Evolutionary conservation across 2,329 filamentous ascomycete species (phyloP), one percentile per base, ranked within the genome.

Genomic region (Colletotrichum gigasporum): DNA sequence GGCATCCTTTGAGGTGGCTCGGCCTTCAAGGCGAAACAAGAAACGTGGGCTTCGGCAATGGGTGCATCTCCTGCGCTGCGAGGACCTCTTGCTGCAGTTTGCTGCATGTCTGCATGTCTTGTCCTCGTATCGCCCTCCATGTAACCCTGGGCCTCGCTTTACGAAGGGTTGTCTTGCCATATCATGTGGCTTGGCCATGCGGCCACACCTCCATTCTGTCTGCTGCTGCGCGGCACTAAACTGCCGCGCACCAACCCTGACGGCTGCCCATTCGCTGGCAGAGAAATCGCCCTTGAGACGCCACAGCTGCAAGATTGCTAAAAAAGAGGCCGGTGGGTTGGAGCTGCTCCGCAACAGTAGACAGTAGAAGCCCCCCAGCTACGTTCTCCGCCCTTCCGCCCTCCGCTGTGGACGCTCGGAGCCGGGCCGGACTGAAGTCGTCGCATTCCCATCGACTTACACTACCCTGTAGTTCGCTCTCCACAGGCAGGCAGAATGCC

Each of bases 111-210:
- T 50, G 48, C 56, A 64, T 50, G 61, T 61, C 34, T 55, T 22
- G 61, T 42, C 48, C 61, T 64, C 61, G 61, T 64, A 64, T 64
- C 56, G 32, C 42, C 22, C 20, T 64, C 56, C 48, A 54, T 54
- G 56, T 48, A 54, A 59, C 55, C 60, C 48, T 52, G 32, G 30
- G 51, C 41, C 45, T 28, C 34, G 28, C 22, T 60, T 61, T 44
- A 64, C 61, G 34, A 61, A 61, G 60, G 45, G 18, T 16, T 47
- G 45, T 34, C 53, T 58, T 45, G 55, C 28, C 61, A 54, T 54
- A 61, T 37, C 41, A 34, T 42, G 42, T 22, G 26, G 24, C 61
- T 54, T 61, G 61, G 61, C 61, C 16, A 54, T 64, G 61, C 61
- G 61, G 39, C 56, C 48, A 61, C 56, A 28, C 26, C 41, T 54